Conservation (phyloP, 2,329 filamentous ascomycete species). For the Penicillium sp. region DNA sequence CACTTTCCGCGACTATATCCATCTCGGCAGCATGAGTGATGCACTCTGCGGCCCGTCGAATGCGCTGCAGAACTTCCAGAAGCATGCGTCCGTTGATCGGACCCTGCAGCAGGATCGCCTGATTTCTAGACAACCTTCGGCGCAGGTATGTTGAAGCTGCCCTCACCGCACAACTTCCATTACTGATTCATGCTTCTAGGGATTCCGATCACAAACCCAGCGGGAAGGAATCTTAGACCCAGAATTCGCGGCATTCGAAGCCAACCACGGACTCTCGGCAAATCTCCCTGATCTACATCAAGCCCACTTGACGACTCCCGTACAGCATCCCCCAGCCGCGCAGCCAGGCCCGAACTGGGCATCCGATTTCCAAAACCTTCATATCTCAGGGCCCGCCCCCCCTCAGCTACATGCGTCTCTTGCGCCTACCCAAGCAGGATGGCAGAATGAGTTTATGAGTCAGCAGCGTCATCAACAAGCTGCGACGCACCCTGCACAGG, state of each 20-base stretch:
- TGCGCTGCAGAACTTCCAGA: conserved; percentile 71
- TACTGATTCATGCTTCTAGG: conserved; percentile 45
- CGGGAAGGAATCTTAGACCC: conserved; percentile 60
- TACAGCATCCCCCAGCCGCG: conserved; percentile 27
- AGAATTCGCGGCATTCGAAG: conserved; percentile 71
- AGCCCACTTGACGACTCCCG: conserved; percentile 30
- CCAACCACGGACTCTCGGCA: conserved; percentile 34
- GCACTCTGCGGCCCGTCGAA: conserved; percentile 74
- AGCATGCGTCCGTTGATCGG: conserved; percentile 68
- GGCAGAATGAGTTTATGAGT: conserved; percentile 64
- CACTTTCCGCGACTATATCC: background rate
- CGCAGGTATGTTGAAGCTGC: conserved; percentile 51
- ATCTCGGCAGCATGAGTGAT: conserved; percentile 59
- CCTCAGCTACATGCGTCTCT: conserved; percentile 51
- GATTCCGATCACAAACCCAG: conserved; percentile 62
- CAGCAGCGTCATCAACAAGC: conserved; percentile 39
- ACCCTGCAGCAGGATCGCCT: conserved; percentile 74
- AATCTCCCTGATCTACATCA: conserved; percentile 41
- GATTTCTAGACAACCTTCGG: conserved; percentile 54
- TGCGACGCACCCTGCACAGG: conserved; percentile 27
- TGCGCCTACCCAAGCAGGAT: conserved; percentile 46
- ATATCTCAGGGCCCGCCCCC: conserved; percentile 45
- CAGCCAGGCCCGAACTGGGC: conserved; percentile 43
- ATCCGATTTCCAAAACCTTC: conserved; percentile 50
- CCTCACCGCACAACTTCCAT: background rate